Percentiles rank a stretch among this genome's conserved stretches.
phyloP scores from a whole-genome alignment of 345 rosid species.

The Ricinus communis region DNA sequence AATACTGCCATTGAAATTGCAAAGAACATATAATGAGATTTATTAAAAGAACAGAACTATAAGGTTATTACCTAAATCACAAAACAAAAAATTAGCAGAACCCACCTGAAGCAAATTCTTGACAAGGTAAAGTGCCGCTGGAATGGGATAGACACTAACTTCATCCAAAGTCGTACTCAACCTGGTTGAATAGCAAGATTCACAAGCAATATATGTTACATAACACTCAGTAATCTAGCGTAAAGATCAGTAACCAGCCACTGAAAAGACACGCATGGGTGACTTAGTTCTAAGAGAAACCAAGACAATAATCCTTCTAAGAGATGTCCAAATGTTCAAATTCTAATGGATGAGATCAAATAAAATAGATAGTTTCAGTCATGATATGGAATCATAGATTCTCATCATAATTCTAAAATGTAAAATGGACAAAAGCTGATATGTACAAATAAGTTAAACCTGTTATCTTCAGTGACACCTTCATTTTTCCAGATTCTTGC shows the following conservation, averaged over 20 bases:
- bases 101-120: conserved; percentile 95
- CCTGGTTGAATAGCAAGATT: conserved; percentile 44
- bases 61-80: not conserved
- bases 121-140: conserved; percentile 88
- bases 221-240: not conserved
- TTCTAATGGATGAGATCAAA: not conserved
- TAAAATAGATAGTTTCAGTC: not conserved
- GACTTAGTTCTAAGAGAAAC: not conserved
- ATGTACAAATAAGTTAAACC: conserved; percentile 33
- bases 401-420: not conserved
- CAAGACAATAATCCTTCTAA: not conserved
- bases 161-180: conserved; percentile 83
- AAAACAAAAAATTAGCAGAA: not conserved
- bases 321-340: not conserved
- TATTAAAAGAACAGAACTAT: conserved; percentile 9
- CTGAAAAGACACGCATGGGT: not conserved
- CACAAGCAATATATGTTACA: conserved; percentile 6
- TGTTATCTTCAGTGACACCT: conserved; percentile 92
- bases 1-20: conserved; percentile 61
- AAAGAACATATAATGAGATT: conserved; percentile 16
- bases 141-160: conserved; percentile 88
- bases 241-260: conserved; percentile 1
- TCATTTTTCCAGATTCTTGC: conserved; percentile 72
- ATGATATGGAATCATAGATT: not conserved
- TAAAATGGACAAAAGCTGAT: not conserved